These are phyloP conservation scores for Wickerhamomyces queroliae DNA, from an alignment of 805 yeast genomes.

Conservation along the genomic window DNA sequence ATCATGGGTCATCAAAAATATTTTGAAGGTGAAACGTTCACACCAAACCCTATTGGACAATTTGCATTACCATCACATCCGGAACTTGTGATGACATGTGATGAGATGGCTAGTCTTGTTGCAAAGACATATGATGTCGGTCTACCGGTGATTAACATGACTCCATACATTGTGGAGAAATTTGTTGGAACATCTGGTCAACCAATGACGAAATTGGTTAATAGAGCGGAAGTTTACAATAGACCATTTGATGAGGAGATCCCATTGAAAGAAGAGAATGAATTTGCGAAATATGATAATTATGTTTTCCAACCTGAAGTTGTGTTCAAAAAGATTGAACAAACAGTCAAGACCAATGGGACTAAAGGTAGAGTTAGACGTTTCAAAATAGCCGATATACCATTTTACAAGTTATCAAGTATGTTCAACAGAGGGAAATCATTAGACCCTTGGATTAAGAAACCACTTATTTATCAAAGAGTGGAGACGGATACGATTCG, in stretches of 20 bases:
- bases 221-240: not conserved
- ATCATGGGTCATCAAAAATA: conserved; percentile 11
- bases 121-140: not conserved
- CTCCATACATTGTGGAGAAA: not conserved
- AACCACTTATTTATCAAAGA: not conserved
- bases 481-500: not conserved
- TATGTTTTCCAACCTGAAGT: not conserved
- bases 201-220: not conserved
- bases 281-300: not conserved
- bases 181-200: not conserved
- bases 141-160: not conserved
- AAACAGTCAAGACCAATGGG: no score
- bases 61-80: no score
- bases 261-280: no score
- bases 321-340: not conserved
- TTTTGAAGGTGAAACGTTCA: not conserved
- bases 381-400: no score
- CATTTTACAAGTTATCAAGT: no score
- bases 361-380: no score
- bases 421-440: no score
- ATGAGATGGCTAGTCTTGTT: not conserved
- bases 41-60: no score
- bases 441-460: no score
- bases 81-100: not conserved
- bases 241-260: no score